Evolutionary conservation across 257 asterid species (phyloP).

Genomic region (Capsicum chinense): DNA sequence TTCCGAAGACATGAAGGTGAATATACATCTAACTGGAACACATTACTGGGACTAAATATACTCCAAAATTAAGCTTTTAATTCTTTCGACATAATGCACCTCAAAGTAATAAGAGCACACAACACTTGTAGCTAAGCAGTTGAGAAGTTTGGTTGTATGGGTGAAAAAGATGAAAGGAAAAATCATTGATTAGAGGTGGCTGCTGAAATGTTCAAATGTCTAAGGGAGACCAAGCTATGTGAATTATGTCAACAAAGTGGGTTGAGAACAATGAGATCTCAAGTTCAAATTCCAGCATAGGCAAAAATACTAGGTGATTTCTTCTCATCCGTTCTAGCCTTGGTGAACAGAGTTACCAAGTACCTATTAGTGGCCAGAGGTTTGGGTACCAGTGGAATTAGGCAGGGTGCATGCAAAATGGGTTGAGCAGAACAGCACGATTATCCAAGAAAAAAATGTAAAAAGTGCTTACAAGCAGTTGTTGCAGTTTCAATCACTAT

Average conservation of each 20-base stretch:
- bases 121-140: not conserved
- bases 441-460: too few species aligned
- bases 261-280: too few species aligned
- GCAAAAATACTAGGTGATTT: too few species aligned
- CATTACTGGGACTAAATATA: not conserved
- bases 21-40: not conserved
- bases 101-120: not conserved
- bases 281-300: too few species aligned
- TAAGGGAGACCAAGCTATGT: not conserved
- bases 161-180: not conserved
- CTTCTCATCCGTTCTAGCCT: too few species aligned
- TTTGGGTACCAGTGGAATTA: too few species aligned
- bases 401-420: too few species aligned
- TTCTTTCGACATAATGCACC: not conserved
- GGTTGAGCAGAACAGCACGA: too few species aligned
- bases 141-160: not conserved
- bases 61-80: not conserved
- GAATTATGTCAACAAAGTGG: not conserved
- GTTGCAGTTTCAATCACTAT: not conserved
- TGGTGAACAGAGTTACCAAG: too few species aligned
- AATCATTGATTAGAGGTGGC: not conserved
- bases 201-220: constrained; percentile 4
- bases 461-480: not conserved
- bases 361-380: too few species aligned
- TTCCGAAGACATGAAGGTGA: not conserved